A percentile compares a stretch with the other conserved stretches of the same genome.
Conservation (phyloP, 768 basidiomycete species). For the Rhodotorula paludigena region DNA sequence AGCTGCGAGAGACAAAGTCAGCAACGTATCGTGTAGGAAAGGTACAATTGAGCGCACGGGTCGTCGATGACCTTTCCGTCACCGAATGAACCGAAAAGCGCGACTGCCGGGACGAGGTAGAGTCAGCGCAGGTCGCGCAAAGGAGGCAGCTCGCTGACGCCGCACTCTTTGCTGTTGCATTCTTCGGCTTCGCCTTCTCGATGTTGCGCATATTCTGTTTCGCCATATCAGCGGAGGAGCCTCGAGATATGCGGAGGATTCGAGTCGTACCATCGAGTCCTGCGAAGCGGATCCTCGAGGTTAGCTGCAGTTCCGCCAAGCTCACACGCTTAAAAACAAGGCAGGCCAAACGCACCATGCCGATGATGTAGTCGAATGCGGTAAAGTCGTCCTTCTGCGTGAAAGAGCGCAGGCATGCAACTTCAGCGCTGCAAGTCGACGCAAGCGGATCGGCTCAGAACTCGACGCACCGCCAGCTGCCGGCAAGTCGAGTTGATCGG, state of each 20-base stretch:
- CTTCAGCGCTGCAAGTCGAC: too few relatives aligned
- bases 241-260: not conserved
- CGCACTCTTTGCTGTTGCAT: slow-evolving; percentile 54
- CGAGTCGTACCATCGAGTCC: slow-evolving; percentile 5
- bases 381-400: slow-evolving; percentile 59
- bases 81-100: slow-evolving; percentile 74
- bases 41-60: slow-evolving; percentile 55
- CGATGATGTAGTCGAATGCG: slow-evolving; percentile 75
- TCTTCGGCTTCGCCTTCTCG: slow-evolving; percentile 52
- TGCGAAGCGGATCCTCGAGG: not conserved
- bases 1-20: not conserved
- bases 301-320: not conserved
- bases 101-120: slow-evolving; percentile 47
- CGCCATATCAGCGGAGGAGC: too few relatives aligned
- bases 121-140: not conserved
- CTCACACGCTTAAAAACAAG: not conserved
- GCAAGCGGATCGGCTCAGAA: too few relatives aligned
- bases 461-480: slow-evolving; percentile 58
- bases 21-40: slow-evolving; percentile 58
- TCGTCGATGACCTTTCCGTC: slow-evolving; percentile 69
- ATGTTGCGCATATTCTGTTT: slow-evolving; percentile 61
- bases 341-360: slow-evolving; percentile 58
- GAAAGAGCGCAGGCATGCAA: rapidly evolving
- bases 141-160: not conserved
- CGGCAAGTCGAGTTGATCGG: slow-evolving; percentile 15